Percentiles rank a stretch among this genome's conserved stretches.
These are phyloP conservation scores for Diaporthe ilicicola DNA, from an alignment of 2,329 filamentous ascomycete genomes.

Conservation along the genomic window DNA sequence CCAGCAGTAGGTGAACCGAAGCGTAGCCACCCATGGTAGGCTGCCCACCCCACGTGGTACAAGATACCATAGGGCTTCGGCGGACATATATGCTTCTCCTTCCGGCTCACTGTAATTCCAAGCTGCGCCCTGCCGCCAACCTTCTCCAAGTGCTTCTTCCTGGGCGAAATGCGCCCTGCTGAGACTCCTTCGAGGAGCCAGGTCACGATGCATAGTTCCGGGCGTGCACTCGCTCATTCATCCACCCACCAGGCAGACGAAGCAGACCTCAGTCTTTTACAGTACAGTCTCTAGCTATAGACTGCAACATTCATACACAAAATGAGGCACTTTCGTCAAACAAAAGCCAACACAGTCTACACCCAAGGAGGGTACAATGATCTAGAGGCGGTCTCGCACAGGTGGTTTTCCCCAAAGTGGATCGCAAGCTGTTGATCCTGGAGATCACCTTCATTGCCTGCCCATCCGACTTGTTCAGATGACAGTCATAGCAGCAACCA, in stretches of 20 bases:
- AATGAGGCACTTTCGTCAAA: background rate
- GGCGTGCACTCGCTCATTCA: background rate
- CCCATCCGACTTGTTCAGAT: constrained; percentile 9
- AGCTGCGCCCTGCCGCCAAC: background rate
- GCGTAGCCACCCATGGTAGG: no score
- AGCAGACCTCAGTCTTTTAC: background rate
- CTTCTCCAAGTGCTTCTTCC: background rate
- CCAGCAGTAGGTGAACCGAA: no score
- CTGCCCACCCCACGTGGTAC: constrained; percentile 1
- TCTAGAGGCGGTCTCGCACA: background rate
- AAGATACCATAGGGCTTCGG: background rate
- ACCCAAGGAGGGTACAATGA: no score
- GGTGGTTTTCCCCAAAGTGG: background rate
- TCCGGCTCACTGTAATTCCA: background rate
- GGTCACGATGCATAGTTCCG: background rate
- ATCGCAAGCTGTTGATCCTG: background rate
- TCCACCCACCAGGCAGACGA: background rate
- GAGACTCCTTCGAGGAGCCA: background rate
- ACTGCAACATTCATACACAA: background rate
- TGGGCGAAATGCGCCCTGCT: background rate
- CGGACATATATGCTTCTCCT: background rate
- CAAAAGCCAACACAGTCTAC: background rate
- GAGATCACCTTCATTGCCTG: background rate
- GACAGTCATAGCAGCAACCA: background rate
- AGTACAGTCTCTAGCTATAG: background rate